Evolutionary conservation across 2,329 filamentous ascomycete species (phyloP).

Genomic region (Ophiocordyceps robertsii): DNA sequence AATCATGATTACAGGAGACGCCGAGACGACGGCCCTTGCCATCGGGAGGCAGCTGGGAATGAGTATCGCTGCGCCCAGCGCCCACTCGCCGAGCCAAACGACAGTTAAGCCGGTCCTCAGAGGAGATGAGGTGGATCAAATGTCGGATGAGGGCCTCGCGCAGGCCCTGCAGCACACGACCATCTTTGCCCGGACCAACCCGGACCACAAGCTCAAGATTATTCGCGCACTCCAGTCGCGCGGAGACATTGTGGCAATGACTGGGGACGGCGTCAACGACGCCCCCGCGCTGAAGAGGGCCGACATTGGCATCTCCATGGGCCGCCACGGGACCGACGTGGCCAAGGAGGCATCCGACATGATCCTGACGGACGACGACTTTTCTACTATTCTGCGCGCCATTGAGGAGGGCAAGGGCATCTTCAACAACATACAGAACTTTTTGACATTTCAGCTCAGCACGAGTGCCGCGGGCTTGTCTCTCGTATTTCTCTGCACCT

Average conservation of each 20-base stretch:
- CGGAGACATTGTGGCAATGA: conserved; percentile 97
- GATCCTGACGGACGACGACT: conserved; percentile 83
- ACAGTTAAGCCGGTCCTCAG: conserved; percentile 61
- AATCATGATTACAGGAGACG: conserved; percentile 98
- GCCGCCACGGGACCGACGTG: conserved; percentile 85
- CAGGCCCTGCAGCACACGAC: conserved; percentile 78
- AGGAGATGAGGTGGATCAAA: conserved; percentile 84
- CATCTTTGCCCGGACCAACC: conserved; percentile 91
- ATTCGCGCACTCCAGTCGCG: conserved; percentile 80
- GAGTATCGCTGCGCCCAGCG: conserved; percentile 50
- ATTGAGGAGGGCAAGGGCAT: conserved; percentile 99
- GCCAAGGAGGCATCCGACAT: conserved; percentile 94
- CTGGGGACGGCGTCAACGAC: conserved; percentile 95
- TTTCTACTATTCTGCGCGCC: conserved; percentile 80
- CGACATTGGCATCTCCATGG: conserved; percentile 97
- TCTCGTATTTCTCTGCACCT: conserved; percentile 83
- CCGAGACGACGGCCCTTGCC: conserved; percentile 84
- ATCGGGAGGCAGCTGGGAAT: conserved; percentile 95
- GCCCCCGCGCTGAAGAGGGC: conserved; percentile 93
- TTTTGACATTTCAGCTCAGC: conserved; percentile 94
- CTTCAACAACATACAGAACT: conserved; percentile 99
- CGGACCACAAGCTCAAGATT: conserved; percentile 97
- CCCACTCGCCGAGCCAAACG: conserved; percentile 38
- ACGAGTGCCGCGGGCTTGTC: conserved; percentile 89
- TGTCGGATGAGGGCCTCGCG: conserved; percentile 75